Percentiles rank a stretch among this genome's conserved stretches.
Conservation (phyloP, 345 rosid genomes). For the Microcos paniculata region DNA sequence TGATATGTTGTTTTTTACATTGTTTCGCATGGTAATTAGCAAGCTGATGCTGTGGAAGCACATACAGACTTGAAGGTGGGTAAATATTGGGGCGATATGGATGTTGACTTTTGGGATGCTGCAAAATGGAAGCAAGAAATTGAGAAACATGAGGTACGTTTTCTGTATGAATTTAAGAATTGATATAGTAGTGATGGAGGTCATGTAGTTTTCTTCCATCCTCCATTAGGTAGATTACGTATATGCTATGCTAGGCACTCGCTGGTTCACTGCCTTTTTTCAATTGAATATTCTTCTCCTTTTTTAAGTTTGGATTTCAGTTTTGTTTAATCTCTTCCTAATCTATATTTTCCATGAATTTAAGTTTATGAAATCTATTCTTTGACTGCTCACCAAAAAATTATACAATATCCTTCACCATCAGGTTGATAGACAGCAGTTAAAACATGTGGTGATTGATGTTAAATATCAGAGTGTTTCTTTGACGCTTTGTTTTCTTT, state of each 20-base stretch:
- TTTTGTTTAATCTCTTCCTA: neutral
- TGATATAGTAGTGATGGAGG: neutral
- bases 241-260: neutral
- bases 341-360: neutral
- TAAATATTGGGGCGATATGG: conserved; percentile 81
- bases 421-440: neutral
- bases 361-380: neutral
- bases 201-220: neutral
- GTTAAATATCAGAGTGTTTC: neutral
- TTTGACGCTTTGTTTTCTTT: neutral
- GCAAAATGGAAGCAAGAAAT: conserved; percentile 57
- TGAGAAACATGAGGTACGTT: conserved; percentile 58
- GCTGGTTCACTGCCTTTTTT: neutral
- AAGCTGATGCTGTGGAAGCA: conserved; percentile 67
- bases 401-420: neutral
- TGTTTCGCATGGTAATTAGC: conserved; percentile 40
- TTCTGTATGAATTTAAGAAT: neutral
- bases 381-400: neutral
- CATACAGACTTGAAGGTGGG: conserved; percentile 77
- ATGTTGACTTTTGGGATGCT: conserved; percentile 69
- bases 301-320: neutral
- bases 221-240: neutral
- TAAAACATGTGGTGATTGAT: neutral
- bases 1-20: conserved; percentile 3
- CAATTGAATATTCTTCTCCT: neutral